Conservation (phyloP, 1,284 basidiomycete species). For the Neonothopanus nambi region DNA sequence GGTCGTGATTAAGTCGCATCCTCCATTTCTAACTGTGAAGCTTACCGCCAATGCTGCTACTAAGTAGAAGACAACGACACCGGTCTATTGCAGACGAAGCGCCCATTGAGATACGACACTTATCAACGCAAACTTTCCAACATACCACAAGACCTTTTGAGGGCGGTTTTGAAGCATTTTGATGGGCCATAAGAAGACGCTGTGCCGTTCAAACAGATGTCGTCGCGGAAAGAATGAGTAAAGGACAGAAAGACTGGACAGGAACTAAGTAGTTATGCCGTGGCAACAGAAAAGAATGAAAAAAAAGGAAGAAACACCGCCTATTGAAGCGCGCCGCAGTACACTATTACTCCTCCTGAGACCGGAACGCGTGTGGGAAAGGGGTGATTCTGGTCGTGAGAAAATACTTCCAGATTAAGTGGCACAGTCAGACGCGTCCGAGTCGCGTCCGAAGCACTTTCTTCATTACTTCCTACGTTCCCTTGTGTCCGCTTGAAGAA, state of each 20-base stretch:
- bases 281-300: background rate
- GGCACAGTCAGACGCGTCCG: constrained; percentile 7
- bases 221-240: background rate
- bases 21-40: constrained; percentile 22
- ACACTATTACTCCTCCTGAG: too few relatives aligned
- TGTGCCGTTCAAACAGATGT: too few relatives aligned
- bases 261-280: background rate
- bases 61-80: constrained; percentile 75
- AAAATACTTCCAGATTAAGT: background rate
- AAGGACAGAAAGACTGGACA: constrained; percentile 1
- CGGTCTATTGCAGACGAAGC: constrained; percentile 41
- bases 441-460: too few relatives aligned
- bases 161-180: constrained; percentile 20
- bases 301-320: background rate
- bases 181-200: constrained; percentile 15
- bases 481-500: too few relatives aligned
- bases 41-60: constrained; percentile 80
- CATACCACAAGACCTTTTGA: constrained; percentile 20
- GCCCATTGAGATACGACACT: background rate
- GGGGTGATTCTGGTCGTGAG: too few relatives aligned
- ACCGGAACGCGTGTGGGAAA: too few relatives aligned
- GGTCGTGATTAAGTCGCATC: constrained; percentile 1
- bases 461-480: background rate
- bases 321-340: background rate
- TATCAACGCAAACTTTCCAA: background rate